phyloP scores from a whole-genome alignment of 495 filamentous ascomycete genomes.

The Penicillium alfredii region DNA sequence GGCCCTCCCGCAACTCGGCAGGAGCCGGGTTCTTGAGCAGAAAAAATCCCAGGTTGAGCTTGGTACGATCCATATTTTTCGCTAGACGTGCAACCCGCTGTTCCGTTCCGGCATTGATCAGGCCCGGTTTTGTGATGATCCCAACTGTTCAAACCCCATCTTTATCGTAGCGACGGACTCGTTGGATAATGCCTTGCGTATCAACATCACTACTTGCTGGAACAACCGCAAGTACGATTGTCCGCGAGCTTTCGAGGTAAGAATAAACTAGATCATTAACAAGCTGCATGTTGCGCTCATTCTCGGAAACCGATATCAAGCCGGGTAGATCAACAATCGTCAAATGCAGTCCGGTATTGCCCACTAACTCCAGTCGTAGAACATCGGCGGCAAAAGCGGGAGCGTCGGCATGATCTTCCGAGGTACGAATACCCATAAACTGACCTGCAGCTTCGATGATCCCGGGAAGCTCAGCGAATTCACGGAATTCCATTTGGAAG shows the following conservation, averaged over 20 bases:
- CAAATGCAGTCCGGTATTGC: slow-evolving; percentile 44
- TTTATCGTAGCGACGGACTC: slow-evolving; percentile 39
- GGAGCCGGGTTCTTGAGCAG: slow-evolving; percentile 37
- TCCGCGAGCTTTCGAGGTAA: slow-evolving; percentile 29
- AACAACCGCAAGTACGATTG: slow-evolving; percentile 31
- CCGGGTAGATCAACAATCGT: slow-evolving; percentile 54
- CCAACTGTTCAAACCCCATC: slow-evolving; percentile 47
- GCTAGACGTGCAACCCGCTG: slow-evolving; percentile 27
- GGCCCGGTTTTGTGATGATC: slow-evolving; percentile 50
- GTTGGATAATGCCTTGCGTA: slow-evolving; percentile 46
- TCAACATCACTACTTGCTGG: slow-evolving; percentile 47
- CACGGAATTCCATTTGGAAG: slow-evolving; percentile 7
- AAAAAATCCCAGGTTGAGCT: slow-evolving; percentile 43
- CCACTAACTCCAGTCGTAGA: slow-evolving; percentile 47
- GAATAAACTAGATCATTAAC: slow-evolving; percentile 22
- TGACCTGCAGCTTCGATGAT: slow-evolving; percentile 39
- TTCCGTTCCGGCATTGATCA: slow-evolving; percentile 31
- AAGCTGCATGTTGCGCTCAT: slow-evolving; percentile 25
- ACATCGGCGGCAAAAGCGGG: slow-evolving; percentile 43
- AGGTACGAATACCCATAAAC: slow-evolving; percentile 30
- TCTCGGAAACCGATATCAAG: slow-evolving; percentile 26
- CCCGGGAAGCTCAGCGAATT: slow-evolving; percentile 32
- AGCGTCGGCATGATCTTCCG: slow-evolving; percentile 7
- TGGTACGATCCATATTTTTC: slow-evolving; percentile 37
- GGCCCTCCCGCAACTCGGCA: slow-evolving; percentile 9